Evolutionary conservation across 108 stramenopile species (phyloP).

Genomic region (Schizochytrium sp.): DNA sequence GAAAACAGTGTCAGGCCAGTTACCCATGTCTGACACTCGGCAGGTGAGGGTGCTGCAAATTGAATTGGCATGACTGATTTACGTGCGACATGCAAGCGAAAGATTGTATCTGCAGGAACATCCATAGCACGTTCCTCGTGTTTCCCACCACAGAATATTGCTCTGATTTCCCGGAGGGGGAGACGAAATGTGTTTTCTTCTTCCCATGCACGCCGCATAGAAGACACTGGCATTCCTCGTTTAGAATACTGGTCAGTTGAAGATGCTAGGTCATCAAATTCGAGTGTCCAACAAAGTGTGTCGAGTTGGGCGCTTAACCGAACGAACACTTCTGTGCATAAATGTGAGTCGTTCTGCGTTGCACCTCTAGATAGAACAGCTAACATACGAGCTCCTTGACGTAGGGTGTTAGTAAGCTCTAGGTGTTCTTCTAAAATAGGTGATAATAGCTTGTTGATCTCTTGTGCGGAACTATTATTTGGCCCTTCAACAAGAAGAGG

Average conservation of each 20-base stretch:
- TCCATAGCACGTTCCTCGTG: neutral
- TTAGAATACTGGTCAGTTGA: neutral
- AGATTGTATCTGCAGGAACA: neutral
- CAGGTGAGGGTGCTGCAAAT: neutral
- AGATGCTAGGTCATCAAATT: neutral
- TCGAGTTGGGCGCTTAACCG: neutral
- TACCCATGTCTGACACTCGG: neutral
- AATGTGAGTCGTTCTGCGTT: neutral
- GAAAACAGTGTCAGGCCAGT: neutral
- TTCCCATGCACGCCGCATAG: neutral
- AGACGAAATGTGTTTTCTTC: neutral
- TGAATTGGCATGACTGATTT: neutral
- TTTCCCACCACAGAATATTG: neutral
- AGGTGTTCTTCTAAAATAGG: slow-evolving; percentile 9
- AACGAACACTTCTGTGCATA: neutral
- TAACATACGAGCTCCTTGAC: neutral
- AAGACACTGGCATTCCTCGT: neutral
- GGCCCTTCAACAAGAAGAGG: neutral
- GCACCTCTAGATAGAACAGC: neutral
- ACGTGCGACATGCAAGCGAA: neutral
- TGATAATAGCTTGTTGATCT: neutral
- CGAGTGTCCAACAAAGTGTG: neutral
- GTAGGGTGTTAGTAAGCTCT: neutral
- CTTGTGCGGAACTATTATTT: neutral
- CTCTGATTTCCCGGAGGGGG: neutral